Base-by-base conservation (phyloP, 2,329 filamentous ascomycete species). In the Aspergillus fischeri region DNA sequence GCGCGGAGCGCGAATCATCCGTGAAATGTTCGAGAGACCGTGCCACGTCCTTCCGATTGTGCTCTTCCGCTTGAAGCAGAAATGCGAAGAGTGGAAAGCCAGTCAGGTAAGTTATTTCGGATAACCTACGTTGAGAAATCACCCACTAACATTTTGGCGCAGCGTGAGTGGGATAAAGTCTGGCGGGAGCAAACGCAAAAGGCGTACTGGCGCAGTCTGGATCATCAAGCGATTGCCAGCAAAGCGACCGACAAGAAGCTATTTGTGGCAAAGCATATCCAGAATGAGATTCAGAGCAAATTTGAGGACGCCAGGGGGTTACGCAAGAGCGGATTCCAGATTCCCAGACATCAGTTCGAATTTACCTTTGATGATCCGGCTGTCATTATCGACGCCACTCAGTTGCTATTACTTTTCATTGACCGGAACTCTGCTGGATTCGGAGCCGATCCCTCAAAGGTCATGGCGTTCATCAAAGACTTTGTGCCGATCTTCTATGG, bases 81-180 rank as follows among this genome's bases (percentile, higher is more conserved):
- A 97, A 73, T 88, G 95, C 48, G 94, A 99, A 73, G 92, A 97
- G 68, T 99, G 94, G 94, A 91, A 96, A 63, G 92, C 95, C 65
- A 93, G 91, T 5, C 92, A 90, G 73, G 77, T 78, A 73, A 64
- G 72, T 63, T 29, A 29, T 17, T 1, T 4, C 11, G 10, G 41
- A 25, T n/a, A 32, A 27, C n/a, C 25, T 2, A 44, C 7, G 2
- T 28, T 45, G 25, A 24, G 17, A 27, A 10, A 3, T 51, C 27
- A 44, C 27, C 60, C 35, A 28, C 57, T 60, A 29, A 52, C 53
- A 25, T 24, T 27, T 58, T 10, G 32, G 7, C 27, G 47, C 51
- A 90, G 80, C 91, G 94, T 32, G 95, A 99, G 72, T 99, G 94
- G 94, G 92, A 97, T 74, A 97, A 97, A 76, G 92, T 99, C 7